A percentile compares a stretch with the other conserved stretches of the same genome.
Evolutionary conservation across 2,329 filamentous ascomycete genomes (phyloP).

Genomic region (Penicillium sp.): DNA sequence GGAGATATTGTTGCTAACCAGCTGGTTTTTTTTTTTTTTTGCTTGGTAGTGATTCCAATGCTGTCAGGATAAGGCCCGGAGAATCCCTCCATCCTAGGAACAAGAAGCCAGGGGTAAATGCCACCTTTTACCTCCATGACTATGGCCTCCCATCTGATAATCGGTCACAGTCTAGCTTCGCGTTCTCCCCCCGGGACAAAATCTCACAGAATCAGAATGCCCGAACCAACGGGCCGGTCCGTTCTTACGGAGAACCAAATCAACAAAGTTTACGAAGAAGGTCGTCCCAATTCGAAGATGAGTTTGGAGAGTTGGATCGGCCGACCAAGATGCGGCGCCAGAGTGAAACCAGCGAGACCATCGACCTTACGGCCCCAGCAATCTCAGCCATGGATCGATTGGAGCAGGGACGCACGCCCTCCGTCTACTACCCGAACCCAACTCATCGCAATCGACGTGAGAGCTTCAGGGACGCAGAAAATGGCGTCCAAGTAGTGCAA

Average conservation of each 20-base stretch:
- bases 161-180: conserved; percentile 11
- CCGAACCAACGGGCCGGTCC: conserved; percentile 35
- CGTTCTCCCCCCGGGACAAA: conserved; percentile 25
- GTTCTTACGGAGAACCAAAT: conserved; percentile 22
- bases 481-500: conserved; percentile 8
- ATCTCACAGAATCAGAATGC: conserved; percentile 23
- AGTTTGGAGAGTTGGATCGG: conserved; percentile 20
- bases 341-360: conserved; percentile 6
- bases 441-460: not conserved
- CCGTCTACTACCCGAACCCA: not conserved
- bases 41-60: conserved; percentile 19
- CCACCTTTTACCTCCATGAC: not conserved
- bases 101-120: conserved; percentile 24
- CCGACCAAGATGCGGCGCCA: conserved; percentile 32
- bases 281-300: conserved; percentile 9
- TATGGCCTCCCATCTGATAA: conserved; percentile 1
- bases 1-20: not conserved
- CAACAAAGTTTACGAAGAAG: not conserved
- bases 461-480: conserved; percentile 25
- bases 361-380: conserved; percentile 1
- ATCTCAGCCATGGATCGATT: not conserved
- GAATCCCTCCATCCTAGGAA: conserved; percentile 17
- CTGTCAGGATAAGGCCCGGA: conserved; percentile 30
- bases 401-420: not conserved
- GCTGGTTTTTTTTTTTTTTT: not conserved